phyloP scores from a whole-genome alignment of 1,284 basidiomycete species.

The Pseudozyma thailandica region DNA sequence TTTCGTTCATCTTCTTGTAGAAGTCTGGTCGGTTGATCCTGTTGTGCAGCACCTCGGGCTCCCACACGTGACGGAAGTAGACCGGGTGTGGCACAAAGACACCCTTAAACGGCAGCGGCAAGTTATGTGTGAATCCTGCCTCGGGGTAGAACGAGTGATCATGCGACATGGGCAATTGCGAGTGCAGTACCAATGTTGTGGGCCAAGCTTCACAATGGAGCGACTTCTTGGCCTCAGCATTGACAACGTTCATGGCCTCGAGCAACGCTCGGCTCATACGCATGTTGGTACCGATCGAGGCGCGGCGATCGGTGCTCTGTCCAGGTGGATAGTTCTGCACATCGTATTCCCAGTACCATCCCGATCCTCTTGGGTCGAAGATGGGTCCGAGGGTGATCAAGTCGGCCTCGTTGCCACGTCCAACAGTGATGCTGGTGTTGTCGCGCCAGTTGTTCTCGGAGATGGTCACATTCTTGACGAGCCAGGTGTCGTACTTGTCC shows the following conservation, averaged over 20 bases:
- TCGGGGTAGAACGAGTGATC: conserved; percentile 66
- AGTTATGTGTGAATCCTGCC: conserved; percentile 66
- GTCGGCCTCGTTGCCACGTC: conserved; percentile 65
- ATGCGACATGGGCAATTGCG: conserved; percentile 63
- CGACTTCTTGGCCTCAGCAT: conserved; percentile 67
- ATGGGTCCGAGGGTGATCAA: conserved; percentile 67
- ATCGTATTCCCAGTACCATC: conserved; percentile 68
- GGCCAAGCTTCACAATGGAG: conserved; percentile 68
- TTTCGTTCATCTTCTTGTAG: conserved; percentile 67
- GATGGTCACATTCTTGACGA: conserved; percentile 60
- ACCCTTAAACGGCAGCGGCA: conserved; percentile 67
- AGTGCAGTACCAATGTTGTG: conserved; percentile 67
- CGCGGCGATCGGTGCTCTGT: conserved; percentile 61
- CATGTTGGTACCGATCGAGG: conserved; percentile 68
- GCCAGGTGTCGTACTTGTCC: conserved; percentile 68
- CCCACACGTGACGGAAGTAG: conserved; percentile 67
- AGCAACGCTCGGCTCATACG: conserved; percentile 65
- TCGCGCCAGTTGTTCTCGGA: conserved; percentile 65
- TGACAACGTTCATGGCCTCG: conserved; percentile 68
- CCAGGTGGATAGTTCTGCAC: conserved; percentile 67
- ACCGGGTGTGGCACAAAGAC: conserved; percentile 67
- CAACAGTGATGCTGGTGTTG: conserved; percentile 45
- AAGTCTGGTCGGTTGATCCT: conserved; percentile 66
- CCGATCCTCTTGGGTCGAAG: conserved; percentile 67
- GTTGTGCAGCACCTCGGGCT: conserved; percentile 61